phyloP scores from a whole-genome alignment of 1,284 basidiomycete genomes.

The Cryptococcus wingfieldii region DNA sequence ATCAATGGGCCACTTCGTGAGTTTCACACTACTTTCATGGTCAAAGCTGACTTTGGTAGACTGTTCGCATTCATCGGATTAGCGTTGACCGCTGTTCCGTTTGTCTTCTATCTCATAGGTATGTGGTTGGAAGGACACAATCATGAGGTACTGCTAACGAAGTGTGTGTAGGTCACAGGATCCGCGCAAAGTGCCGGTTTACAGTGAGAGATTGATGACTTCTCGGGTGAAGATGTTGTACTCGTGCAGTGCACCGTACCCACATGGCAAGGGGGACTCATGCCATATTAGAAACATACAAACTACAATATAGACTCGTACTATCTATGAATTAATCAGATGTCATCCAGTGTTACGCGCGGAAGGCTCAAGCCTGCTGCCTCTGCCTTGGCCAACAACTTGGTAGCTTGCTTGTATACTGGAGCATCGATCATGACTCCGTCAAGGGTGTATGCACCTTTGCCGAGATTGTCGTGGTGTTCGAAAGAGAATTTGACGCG shows the following conservation, averaged over 20 bases:
- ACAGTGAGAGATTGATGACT: conserved; percentile 12
- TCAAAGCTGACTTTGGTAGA: background rate
- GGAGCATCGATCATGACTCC: conserved; percentile 87
- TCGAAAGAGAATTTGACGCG: conserved; percentile 56
- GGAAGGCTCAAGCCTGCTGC: conserved; percentile 65
- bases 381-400: conserved; percentile 59
- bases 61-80: conserved; percentile 20
- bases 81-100: conserved; percentile 24
- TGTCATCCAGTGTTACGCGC: conserved; percentile 10
- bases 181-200: conserved; percentile 10
- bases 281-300: background rate
- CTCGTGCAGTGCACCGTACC: no score
- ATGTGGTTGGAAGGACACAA: background rate
- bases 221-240: background rate
- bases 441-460: conserved; percentile 64
- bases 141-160: background rate
- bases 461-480: conserved; percentile 39
- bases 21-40: background rate
- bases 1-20: conserved; percentile 28
- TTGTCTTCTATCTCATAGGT: conserved; percentile 27
- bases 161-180: conserved; percentile 5
- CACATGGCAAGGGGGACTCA: no score
- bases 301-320: background rate
- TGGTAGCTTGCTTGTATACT: conserved; percentile 78
- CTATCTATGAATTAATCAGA: conserved; percentile 1